Evolutionary conservation across 352 stramenopile genomes (phyloP).

Genomic region (Phytophthora aleatoria): DNA sequence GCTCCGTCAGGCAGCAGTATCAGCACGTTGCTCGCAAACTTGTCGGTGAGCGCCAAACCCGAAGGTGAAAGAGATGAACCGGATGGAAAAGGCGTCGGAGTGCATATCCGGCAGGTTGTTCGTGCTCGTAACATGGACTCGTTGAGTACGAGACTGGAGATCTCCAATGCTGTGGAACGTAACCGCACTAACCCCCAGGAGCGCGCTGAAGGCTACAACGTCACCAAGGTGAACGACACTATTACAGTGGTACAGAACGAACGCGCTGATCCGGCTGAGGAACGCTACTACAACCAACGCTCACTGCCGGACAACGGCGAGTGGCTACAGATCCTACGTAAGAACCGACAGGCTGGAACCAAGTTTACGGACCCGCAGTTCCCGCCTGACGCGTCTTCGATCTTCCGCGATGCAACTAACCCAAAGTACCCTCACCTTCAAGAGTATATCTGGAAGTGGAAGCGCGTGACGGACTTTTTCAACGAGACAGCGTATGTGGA

Average conservation of each 20-base stretch:
- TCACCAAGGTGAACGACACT: conserved; percentile 71
- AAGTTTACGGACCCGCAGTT: conserved; percentile 89
- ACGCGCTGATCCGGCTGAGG: conserved; percentile 55
- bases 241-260: conserved; percentile 78
- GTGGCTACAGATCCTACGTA: conserved; percentile 78
- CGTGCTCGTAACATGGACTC: conserved; percentile 77
- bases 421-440: conserved; percentile 77
- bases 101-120: conserved; percentile 60
- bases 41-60: conserved; percentile 52
- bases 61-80: conserved; percentile 62
- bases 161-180: conserved; percentile 69
- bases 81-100: conserved; percentile 63
- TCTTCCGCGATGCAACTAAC: conserved; percentile 68
- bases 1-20: conserved; percentile 48
- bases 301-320: conserved; percentile 71
- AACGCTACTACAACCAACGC: conserved; percentile 72
- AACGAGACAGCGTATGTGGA: conserved; percentile 85
- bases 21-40: conserved; percentile 64
- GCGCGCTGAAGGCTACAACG: conserved; percentile 70
- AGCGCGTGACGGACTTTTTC: conserved; percentile 86
- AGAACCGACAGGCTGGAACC: conserved; percentile 65
- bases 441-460: conserved; percentile 85
- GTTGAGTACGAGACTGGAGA: conserved; percentile 68
- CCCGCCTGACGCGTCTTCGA: conserved; percentile 63
- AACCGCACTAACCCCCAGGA: conserved; percentile 65